Evolutionary conservation across 768 basidiomycete species (phyloP), one percentile per base, ranked within the genome.

Genomic region (Psilocybe tampanensis): DNA sequence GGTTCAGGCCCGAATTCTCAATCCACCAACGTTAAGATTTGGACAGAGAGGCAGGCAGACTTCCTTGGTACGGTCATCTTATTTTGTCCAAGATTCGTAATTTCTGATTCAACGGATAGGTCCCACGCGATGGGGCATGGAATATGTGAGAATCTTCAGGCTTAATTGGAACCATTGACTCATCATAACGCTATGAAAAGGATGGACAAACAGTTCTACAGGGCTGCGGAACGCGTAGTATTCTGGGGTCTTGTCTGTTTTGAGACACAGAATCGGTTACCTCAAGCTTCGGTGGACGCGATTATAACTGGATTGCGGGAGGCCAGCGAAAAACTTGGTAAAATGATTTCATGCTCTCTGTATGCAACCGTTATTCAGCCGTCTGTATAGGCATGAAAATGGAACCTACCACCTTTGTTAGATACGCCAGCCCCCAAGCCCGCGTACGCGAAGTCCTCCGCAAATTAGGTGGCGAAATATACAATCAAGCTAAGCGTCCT

Each of bases 241-340:
- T n/a, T n/a, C n/a, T 92, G 89, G 87, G 77, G 80, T 26, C 73
- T 92, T 3, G 78, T 89, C 7, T 64, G 91, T 22, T 92, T 86
- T 60, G 90, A 92, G 68, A 77, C 80, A 18, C 72, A 80, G 55
- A 59, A 66, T 23, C 81, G 88, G 17, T 90, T 93, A 68, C 70
- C 67, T 41, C 70, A 77, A 4, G 62, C 71, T n/a, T 68, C 73
- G 0, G 84, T 79, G 0, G 57, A 77, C 15, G 82, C 85, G 19
- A 82, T 89, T 79, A 79, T 87, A 22, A 56, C 65, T 21, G 84
- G 84, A 0, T 66, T 92, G 5, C 61, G 82, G 1, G 62, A 66
- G 8, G 74, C 79, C 19, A 86, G 83, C 61, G 64, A 42, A 11
- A 78, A 80, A 32, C 87, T 89, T 43, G 90, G 90, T 86, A 63